phyloP scores from a whole-genome alignment of 2,329 filamentous ascomycete species.

The Calonectria pauciramosa region DNA sequence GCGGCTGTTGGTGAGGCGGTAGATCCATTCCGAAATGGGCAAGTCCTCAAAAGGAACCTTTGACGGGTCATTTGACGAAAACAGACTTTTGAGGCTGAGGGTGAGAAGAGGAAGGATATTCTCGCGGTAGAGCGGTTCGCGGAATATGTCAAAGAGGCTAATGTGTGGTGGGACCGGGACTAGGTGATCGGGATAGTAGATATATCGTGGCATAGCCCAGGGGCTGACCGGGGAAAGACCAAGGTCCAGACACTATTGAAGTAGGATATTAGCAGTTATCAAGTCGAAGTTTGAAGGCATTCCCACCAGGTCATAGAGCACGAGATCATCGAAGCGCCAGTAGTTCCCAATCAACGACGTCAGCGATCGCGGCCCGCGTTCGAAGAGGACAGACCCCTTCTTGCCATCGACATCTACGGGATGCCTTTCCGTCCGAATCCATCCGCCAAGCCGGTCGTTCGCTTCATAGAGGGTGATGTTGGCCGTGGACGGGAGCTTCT shows the following conservation, averaged over 20 bases:
- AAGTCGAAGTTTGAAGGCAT: conserved; percentile 10
- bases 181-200: conserved; percentile 88
- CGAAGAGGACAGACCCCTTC: conserved; percentile 75
- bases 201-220: conserved; percentile 71
- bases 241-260: conserved; percentile 51
- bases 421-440: conserved; percentile 79
- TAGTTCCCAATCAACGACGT: conserved; percentile 62
- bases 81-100: conserved; percentile 37
- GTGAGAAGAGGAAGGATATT: conserved; percentile 46
- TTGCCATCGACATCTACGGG: conserved; percentile 69
- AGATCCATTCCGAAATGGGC: conserved; percentile 55
- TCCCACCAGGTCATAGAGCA: conserved; percentile 79
- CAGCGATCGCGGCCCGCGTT: conserved; percentile 86
- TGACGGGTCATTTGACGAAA: conserved; percentile 23
- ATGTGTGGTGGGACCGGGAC: conserved; percentile 50
- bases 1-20: conserved; percentile 46
- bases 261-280: conserved; percentile 32
- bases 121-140: conserved; percentile 52
- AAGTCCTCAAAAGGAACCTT: conserved; percentile 46
- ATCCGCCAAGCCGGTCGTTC: conserved; percentile 80
- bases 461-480: conserved; percentile 88
- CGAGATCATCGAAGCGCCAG: conserved; percentile 69
- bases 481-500: conserved; percentile 71
- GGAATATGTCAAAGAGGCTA: conserved; percentile 43
- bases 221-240: conserved; percentile 62